Evolutionary conservation across 371 early-diverging fungal species (phyloP).

Genomic region (Mucor irregularis): DNA sequence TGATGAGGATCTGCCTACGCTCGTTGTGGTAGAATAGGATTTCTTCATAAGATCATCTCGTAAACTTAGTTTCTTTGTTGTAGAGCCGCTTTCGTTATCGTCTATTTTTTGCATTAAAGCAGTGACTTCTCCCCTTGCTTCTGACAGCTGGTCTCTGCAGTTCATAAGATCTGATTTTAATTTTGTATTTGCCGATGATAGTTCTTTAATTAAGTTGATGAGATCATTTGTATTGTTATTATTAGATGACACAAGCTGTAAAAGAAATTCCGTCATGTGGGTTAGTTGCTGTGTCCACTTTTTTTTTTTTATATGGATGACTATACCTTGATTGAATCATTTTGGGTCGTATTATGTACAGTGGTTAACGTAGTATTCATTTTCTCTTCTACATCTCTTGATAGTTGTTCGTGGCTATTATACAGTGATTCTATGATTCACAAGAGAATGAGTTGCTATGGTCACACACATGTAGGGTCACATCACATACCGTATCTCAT

Average conservation of each 20-base stretch:
- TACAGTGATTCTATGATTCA: constrained; percentile 15
- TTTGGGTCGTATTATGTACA: not conserved
- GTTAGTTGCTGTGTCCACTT: not conserved
- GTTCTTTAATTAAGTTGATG: constrained; percentile 40
- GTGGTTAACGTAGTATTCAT: not conserved
- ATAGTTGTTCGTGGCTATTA: constrained; percentile 21
- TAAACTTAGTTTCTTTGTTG: not conserved
- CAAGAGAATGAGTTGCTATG: not conserved
- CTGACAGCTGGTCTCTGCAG: constrained; percentile 38
- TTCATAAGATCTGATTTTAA: constrained; percentile 38
- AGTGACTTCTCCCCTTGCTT: constrained; percentile 32
- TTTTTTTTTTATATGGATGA: not conserved
- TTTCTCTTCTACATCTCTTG: constrained; percentile 13
- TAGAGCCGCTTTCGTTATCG: not conserved
- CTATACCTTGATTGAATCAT: constrained; percentile 1
- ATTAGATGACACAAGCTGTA: constrained; percentile 8
- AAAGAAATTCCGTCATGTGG: not conserved
- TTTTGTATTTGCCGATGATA: constrained; percentile 43
- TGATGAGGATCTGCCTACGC: too few relatives aligned
- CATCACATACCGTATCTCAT: constrained; percentile 28
- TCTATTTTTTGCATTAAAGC: constrained; percentile 18
- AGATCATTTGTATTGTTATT: constrained; percentile 12
- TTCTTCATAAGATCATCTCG: constrained; percentile 11
- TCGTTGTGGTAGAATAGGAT: too few relatives aligned
- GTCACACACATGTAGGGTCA: not conserved